Evolutionary conservation across 2,329 filamentous ascomycete species (phyloP).

Genomic region (Apiospora aurea): DNA sequence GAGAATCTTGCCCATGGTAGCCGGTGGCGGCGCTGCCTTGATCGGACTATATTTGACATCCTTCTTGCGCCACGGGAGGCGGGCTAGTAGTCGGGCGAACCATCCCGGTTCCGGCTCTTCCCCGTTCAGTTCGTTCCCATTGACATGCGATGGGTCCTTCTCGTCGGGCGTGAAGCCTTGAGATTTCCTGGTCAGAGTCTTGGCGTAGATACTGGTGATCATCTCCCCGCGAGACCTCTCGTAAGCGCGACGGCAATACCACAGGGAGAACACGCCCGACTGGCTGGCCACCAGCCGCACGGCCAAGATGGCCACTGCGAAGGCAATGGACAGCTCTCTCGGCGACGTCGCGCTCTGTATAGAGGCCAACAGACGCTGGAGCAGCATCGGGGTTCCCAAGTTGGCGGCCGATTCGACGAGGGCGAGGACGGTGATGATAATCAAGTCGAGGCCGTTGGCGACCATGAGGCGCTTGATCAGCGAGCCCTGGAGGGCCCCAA

Average conservation of each 20-base stretch:
- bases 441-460: slow-evolving; percentile 81
- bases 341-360: slow-evolving; percentile 61
- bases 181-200: slow-evolving; percentile 72
- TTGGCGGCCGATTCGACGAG: slow-evolving; percentile 65
- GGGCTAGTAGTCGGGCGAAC: slow-evolving; percentile 38
- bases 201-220: slow-evolving; percentile 85
- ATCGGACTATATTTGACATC: slow-evolving; percentile 32
- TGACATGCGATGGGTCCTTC: slow-evolving; percentile 30
- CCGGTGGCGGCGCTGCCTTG: slow-evolving; percentile 58
- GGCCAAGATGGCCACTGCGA: slow-evolving; percentile 67
- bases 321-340: slow-evolving; percentile 65
- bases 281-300: slow-evolving; percentile 69
- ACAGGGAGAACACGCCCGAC: slow-evolving; percentile 72
- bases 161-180: slow-evolving; percentile 49
- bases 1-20: slow-evolving; percentile 88
- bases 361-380: slow-evolving; percentile 74
- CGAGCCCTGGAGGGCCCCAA: slow-evolving; percentile 75
- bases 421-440: slow-evolving; percentile 70
- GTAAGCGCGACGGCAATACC: slow-evolving; percentile 85
- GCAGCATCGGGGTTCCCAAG: slow-evolving; percentile 68
- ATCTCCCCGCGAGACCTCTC: slow-evolving; percentile 85
- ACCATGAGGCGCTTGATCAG: slow-evolving; percentile 73
- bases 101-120: slow-evolving; percentile 34
- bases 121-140: slow-evolving; percentile 33
- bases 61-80: slow-evolving; percentile 36